These are phyloP conservation scores for Pseudofabraea citricarpa DNA, from an alignment of 2,329 filamentous ascomycete species.

Conservation along the genomic window DNA sequence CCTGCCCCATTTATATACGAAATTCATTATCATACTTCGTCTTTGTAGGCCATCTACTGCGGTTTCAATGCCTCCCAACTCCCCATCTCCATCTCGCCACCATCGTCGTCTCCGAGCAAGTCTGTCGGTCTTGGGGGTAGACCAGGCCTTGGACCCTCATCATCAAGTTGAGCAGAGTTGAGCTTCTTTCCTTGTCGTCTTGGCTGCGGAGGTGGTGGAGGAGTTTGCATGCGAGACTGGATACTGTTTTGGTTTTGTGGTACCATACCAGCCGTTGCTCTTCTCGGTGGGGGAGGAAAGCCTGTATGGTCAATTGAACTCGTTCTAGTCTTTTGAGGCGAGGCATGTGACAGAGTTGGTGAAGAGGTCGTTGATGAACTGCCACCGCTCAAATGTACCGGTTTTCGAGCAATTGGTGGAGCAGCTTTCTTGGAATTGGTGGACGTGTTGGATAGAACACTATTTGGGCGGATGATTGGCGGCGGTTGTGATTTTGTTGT, in stretches of 20 bases:
- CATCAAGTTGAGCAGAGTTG: constrained; percentile 5
- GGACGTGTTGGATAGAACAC: constrained; percentile 21
- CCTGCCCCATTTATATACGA: no score
- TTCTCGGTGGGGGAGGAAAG: constrained; percentile 19
- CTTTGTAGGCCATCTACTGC: no score
- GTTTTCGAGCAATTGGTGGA: constrained; percentile 28
- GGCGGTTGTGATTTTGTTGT: constrained; percentile 4
- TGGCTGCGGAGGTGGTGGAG: constrained; percentile 22
- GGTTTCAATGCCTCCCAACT: constrained; percentile 26
- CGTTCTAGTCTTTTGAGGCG: constrained; percentile 8
- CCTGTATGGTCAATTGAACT: constrained; percentile 11
- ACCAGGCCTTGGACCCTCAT: constrained; percentile 17
- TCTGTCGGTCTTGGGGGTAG: constrained; percentile 21
- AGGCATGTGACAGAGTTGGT: constrained; percentile 12
- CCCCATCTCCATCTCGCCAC: constrained; percentile 13
- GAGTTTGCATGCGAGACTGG: constrained; percentile 12
- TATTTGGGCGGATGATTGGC: constrained; percentile 11
- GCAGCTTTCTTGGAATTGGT: constrained; percentile 24
- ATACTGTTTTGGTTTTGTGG: constrained; percentile 6
- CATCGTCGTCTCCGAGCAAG: constrained; percentile 21
- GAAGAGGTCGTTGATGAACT: constrained; percentile 14
- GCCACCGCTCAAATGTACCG: constrained; percentile 22
- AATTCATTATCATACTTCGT: no score
- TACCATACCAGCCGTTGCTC: constrained; percentile 12
- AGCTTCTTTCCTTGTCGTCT: constrained; percentile 8